Percentiles rank a stretch among this genome's conserved stretches.
Conservation (phyloP, 768 basidiomycete genomes). For the Suillus cothurnatus region DNA sequence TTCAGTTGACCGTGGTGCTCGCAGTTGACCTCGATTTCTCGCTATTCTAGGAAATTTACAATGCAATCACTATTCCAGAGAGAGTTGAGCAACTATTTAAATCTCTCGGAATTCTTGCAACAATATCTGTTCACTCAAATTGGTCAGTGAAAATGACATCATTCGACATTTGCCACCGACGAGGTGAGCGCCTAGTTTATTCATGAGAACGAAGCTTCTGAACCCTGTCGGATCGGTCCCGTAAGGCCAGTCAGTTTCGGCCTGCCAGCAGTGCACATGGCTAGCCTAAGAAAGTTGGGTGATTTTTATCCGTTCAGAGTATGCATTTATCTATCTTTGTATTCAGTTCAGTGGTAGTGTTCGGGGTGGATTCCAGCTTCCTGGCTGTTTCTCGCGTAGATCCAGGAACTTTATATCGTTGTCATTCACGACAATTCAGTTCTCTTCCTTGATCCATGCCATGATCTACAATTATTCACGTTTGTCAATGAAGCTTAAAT, state of each 20-base stretch:
- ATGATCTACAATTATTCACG: neutral
- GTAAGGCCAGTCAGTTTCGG: neutral
- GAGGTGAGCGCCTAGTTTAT: neutral
- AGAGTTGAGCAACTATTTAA: neutral
- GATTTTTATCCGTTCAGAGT: neutral
- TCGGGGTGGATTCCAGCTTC: neutral
- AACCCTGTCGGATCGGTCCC: neutral
- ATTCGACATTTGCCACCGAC: neutral
- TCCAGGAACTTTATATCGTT: neutral
- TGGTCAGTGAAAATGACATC: neutral
- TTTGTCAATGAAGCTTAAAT: neutral
- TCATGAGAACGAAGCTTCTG: neutral
- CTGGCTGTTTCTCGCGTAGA: neutral
- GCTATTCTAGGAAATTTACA: neutral
- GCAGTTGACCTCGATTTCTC: neutral
- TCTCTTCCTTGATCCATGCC: neutral
- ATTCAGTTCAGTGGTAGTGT: neutral
- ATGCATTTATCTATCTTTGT: neutral
- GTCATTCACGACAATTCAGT: neutral
- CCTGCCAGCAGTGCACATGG: neutral
- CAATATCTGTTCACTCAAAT: neutral
- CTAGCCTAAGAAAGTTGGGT: neutral
- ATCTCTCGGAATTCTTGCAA: neutral
- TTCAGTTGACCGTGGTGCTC: neutral
- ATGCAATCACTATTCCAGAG: neutral